These are phyloP conservation scores for Hypoxylon sp. DNA, from an alignment of 2,329 filamentous ascomycete species.

Conservation along the genomic window DNA sequence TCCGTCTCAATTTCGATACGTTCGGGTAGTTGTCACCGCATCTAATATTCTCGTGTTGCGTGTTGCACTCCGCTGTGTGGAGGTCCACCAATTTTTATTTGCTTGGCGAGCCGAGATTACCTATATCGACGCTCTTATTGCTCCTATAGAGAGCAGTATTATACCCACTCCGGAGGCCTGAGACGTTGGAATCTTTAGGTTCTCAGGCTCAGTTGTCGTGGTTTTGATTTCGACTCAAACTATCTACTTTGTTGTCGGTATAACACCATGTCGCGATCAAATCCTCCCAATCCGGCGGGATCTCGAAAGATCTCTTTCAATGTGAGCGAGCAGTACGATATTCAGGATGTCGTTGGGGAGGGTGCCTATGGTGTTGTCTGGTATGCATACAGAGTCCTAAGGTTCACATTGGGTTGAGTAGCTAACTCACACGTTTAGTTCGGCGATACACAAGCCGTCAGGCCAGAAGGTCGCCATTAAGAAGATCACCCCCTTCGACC, in stretches of 20 bases:
- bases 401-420: constrained; percentile 1
- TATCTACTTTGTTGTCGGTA: constrained; percentile 26
- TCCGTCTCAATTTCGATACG: constrained; percentile 27
- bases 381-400: constrained; percentile 68
- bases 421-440: constrained; percentile 67
- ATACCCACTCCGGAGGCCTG: constrained; percentile 32
- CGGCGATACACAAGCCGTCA: constrained; percentile 97
- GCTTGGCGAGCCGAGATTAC: constrained; percentile 43
- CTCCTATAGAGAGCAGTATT: constrained; percentile 29
- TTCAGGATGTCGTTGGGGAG: constrained; percentile 98
- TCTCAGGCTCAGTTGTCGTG: constrained; percentile 12
- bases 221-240: constrained; percentile 18
- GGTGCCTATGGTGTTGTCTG: constrained; percentile 99
- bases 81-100: constrained; percentile 33
- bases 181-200: constrained; percentile 30
- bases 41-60: constrained; percentile 32
- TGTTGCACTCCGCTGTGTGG: constrained; percentile 38
- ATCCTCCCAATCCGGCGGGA: constrained; percentile 70
- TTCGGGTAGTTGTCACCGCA: constrained; percentile 17
- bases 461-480: constrained; percentile 99
- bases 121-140: constrained; percentile 43
- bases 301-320: constrained; percentile 99
- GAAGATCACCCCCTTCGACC: constrained; percentile 99
- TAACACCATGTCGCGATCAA: constrained; percentile 68
- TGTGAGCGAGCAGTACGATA: constrained; percentile 99